Percentiles rank a stretch among this genome's conserved stretches.
Evolutionary conservation across 78 protist genomes (phyloP).

Genomic region (Dictyostelium intermedium): DNA sequence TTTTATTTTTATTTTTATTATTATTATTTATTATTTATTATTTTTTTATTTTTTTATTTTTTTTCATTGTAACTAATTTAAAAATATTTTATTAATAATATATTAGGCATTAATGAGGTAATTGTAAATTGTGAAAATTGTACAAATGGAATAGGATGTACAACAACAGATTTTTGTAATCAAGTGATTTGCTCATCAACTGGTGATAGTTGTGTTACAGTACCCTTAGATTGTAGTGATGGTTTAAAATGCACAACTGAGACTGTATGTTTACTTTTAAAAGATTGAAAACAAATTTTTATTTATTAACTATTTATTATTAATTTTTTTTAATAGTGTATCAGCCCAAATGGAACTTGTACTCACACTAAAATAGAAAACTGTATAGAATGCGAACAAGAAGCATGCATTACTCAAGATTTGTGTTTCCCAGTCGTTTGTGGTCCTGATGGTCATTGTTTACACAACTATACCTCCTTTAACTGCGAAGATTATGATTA

Average conservation of each 20-base stretch:
- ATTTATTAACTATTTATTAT: too few species aligned
- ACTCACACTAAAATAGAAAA: neutral
- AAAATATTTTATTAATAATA: too few species aligned
- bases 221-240: neutral
- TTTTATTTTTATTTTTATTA: too few species aligned
- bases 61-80: too few species aligned
- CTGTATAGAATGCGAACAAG: neutral
- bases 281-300: too few species aligned
- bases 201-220: neutral
- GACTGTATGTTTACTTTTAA: neutral
- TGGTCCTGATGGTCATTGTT: neutral
- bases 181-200: neutral
- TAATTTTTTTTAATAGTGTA: neutral
- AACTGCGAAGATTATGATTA: neutral
- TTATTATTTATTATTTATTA: too few species aligned
- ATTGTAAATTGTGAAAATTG: neutral
- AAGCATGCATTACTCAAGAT: neutral
- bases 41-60: too few species aligned
- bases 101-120: neutral
- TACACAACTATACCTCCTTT: neutral
- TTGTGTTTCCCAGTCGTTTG: neutral
- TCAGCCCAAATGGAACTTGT: neutral
- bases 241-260: neutral
- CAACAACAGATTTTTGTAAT: neutral
- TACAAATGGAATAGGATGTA: slow-evolving; percentile 2